Base-by-base conservation (phyloP, 805 yeast species). In the Nakazawaea ishiwadae region DNA sequence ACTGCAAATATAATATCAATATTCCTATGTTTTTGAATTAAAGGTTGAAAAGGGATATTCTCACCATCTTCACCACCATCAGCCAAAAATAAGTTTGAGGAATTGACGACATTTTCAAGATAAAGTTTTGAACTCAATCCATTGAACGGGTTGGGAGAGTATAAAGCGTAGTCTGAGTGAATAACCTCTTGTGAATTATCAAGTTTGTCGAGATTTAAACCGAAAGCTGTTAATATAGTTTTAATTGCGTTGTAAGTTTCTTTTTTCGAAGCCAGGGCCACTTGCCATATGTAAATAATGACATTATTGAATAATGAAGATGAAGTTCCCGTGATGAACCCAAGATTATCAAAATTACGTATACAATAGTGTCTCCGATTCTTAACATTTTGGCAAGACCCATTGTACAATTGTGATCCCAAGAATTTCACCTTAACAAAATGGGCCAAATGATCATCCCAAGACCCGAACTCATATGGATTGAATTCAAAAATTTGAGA, bases 381-480 rank as follows among this genome's bases (percentile, higher is more conserved):
- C 8, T 23, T 17, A 3, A n/a, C 11, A n/a, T 11, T 48, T 1
- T 47, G 41, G 0, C 79, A 63, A 9, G 43, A 46, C 0, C 85
- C 85, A 35, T 67, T 59, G 19, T 47, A 44, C 8, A 79, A 52
- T 2, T 58, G 41, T 0, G 83, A 63, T 0, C 87, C 87, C 20
- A 81, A 54, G 48, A 69, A 79, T 44, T 66, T 67, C 31, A 73
- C 48, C n/a, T 73, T 66, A 3, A 71, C 61, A 48, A 81, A 81
- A 4, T 75, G 61, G 28, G 65, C 58, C 26, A 73, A 48, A 31
- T 56, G 55, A 11, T 61, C 16, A 47, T 79, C 83, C 84, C 85
- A 81, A 0, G 83, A 76, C 0, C 87, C 87, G 61, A 79, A 79
- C 44, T 81, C 88, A 51, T 58, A 77, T 0, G 85, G 85, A 11